Conservation (phyloP, 148 eudicot species). For the Mesembryanthemum crystallinum region DNA sequence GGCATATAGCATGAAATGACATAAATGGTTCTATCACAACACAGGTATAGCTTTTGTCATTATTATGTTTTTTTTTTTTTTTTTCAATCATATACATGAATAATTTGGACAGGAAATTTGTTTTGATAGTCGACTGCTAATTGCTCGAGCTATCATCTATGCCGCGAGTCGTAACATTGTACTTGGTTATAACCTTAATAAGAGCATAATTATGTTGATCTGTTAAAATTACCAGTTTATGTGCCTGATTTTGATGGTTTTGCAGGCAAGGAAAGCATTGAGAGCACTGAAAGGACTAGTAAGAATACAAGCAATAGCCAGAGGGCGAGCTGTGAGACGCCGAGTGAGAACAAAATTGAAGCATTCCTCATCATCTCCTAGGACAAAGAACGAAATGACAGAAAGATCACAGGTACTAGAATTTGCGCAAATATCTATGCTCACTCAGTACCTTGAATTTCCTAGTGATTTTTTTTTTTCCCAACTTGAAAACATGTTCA, state of each 20-base stretch:
- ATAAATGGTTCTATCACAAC: not conserved
- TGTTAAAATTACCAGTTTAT: too few relatives aligned
- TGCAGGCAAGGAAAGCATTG: slow-evolving; percentile 63
- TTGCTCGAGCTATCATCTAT: not conserved
- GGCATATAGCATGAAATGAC: too few relatives aligned
- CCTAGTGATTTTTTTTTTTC: not conserved
- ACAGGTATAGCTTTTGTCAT: not conserved
- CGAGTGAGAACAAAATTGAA: slow-evolving; percentile 31
- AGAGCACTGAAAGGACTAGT: slow-evolving; percentile 63
- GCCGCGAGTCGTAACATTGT: too few relatives aligned
- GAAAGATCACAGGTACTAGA: slow-evolving; percentile 35
- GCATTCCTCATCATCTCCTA: slow-evolving; percentile 29
- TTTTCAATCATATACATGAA: not conserved
- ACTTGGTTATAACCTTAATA: too few relatives aligned
- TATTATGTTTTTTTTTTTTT: not conserved
- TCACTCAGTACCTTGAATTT: too few relatives aligned
- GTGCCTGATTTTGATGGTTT: not conserved
- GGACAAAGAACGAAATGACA: slow-evolving; percentile 28
- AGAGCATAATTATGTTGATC: too few relatives aligned
- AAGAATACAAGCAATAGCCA: slow-evolving; percentile 58
- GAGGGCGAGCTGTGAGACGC: slow-evolving; percentile 57
- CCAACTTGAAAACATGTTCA: not conserved
- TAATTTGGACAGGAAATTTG: not conserved
- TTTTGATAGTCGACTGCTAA: not conserved
- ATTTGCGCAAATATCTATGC: not conserved